A percentile compares a stretch with the other conserved stretches of the same genome.
Evolutionary conservation across 805 yeast species (phyloP).

Genomic region (Saccharomycodes ludwigii): DNA sequence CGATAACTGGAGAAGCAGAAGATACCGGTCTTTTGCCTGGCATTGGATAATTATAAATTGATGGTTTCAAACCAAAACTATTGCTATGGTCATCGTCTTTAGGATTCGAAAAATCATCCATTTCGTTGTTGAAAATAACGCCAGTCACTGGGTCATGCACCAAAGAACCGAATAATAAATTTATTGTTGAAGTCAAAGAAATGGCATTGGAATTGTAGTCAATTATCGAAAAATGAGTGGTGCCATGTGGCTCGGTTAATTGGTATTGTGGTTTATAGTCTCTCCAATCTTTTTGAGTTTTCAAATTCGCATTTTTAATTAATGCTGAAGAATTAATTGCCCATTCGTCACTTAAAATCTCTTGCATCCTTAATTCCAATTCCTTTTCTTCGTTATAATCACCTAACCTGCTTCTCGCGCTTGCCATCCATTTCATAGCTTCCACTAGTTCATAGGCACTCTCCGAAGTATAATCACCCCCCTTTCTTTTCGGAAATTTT

Average conservation of each 20-base stretch:
- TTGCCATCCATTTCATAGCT: slow-evolving; percentile 87
- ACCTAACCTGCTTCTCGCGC: slow-evolving; percentile 78
- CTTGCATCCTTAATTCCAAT: slow-evolving; percentile 24
- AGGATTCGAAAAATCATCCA: slow-evolving; percentile 89
- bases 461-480: slow-evolving; percentile 34
- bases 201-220: slow-evolving; percentile 72
- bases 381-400: slow-evolving; percentile 30
- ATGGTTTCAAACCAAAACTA: slow-evolving; percentile 72
- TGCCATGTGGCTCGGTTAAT: slow-evolving; percentile 74
- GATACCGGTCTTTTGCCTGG: slow-evolving; percentile 79
- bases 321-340: slow-evolving; percentile 33
- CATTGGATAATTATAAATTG: slow-evolving; percentile 60
- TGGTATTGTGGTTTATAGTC: slow-evolving; percentile 74
- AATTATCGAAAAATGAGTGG: slow-evolving; percentile 74
- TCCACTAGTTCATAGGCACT: slow-evolving; percentile 64
- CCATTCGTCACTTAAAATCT: slow-evolving; percentile 46
- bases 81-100: slow-evolving; percentile 34
- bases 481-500: slow-evolving; percentile 27
- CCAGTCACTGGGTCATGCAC: slow-evolving; percentile 79
- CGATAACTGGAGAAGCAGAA: slow-evolving; percentile 67
- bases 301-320: slow-evolving; percentile 27
- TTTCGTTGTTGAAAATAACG: slow-evolving; percentile 71
- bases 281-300: slow-evolving; percentile 52
- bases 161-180: slow-evolving; percentile 69
- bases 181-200: slow-evolving; percentile 79